Evolutionary conservation across 139 green algal species (phyloP), one percentile per base, ranked within the genome.

Genomic region (Picochlorum sp.): DNA sequence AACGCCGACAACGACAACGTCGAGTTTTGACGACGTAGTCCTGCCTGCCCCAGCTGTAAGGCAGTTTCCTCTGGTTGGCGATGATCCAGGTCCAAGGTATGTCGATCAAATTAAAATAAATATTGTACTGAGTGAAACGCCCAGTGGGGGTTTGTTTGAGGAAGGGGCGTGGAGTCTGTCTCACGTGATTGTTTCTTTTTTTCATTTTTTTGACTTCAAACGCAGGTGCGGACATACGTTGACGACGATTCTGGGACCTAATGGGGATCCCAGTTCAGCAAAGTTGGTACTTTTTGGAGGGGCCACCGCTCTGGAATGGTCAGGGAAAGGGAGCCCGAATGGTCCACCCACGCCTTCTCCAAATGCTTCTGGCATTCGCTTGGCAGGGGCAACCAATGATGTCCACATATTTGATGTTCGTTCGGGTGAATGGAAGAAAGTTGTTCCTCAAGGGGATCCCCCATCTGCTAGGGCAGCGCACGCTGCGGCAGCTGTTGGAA

Each of bases 401-500:
- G 87, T 97, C 28, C 91, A 97, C 70, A 83, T 95, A 14, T 89
- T 97, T 70, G 89, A 98, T 62, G 83, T 96, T 41, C 65, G 81
- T 2, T 83, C 71, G 0, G 90, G 90, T 7, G 82, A 71, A 62
- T 97, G 91, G 91, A 70, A 84, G 49, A 91, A 92, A 50, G 80
- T 95, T 11, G 63, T 69, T 7, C 86, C 89, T 5, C 49, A 72
- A 34, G 92, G 92, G 6, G 92, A 98, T 71, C 75, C 85, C 13
- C 94, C 94, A 0, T 95, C 86, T 15, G 90, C 94, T 0, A 76
- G 94, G 9, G 94, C 94, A 44, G 94, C 94, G 4, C 94, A 99
- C 65, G 91, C 92, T 44, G 91, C 90, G 14, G 95, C 92, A n/a
- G 91, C 94, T 13, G 94, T 99, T 13, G 94, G 94, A 60, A 96